Evolutionary conservation across 2,329 filamentous ascomycete genomes (phyloP).

Genomic region (Elsinoe necatrix): DNA sequence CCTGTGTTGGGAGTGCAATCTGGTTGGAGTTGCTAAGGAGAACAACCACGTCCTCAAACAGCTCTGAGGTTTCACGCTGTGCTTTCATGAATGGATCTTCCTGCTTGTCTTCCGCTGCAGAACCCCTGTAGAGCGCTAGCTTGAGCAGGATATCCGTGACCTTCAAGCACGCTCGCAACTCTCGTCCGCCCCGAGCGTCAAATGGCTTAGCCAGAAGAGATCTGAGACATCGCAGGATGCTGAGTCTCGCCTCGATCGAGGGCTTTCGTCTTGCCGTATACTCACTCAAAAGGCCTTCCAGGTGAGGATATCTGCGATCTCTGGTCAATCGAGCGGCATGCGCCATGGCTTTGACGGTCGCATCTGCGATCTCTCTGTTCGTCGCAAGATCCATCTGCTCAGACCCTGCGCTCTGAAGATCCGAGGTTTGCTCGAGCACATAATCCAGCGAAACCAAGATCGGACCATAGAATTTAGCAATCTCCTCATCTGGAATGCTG

Average conservation of each 20-base stretch:
- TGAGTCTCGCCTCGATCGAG: slow-evolving; percentile 15
- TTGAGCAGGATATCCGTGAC: slow-evolving; percentile 18
- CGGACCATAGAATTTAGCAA: slow-evolving; percentile 75
- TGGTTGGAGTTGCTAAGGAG: slow-evolving; percentile 12
- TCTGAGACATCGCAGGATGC: slow-evolving; percentile 16
- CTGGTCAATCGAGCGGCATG: slow-evolving; percentile 17
- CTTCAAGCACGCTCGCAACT: slow-evolving; percentile 18
- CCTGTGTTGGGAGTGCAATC: slow-evolving; percentile 47
- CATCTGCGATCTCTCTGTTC: slow-evolving; percentile 14
- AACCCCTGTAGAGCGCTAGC: slow-evolving; percentile 5
- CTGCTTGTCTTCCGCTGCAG: neutral
- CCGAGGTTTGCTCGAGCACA: slow-evolving; percentile 11
- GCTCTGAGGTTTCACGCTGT: slow-evolving; percentile 3
- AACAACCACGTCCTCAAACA: slow-evolving; percentile 12
- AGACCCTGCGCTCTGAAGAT: neutral
- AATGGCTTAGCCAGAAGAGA: slow-evolving; percentile 17
- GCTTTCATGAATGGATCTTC: neutral
- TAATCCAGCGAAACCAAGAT: slow-evolving; percentile 16
- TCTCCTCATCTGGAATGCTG: slow-evolving; percentile 94
- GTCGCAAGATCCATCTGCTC: neutral
- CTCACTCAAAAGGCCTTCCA: slow-evolving; percentile 15
- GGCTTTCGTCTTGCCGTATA: slow-evolving; percentile 17
- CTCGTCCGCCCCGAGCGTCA: slow-evolving; percentile 18
- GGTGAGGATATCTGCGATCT: slow-evolving; percentile 18
- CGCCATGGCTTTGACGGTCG: slow-evolving; percentile 17